phyloP scores from a whole-genome alignment of 148 eudicot species.

The Amaranthus hypochondriacus region DNA sequence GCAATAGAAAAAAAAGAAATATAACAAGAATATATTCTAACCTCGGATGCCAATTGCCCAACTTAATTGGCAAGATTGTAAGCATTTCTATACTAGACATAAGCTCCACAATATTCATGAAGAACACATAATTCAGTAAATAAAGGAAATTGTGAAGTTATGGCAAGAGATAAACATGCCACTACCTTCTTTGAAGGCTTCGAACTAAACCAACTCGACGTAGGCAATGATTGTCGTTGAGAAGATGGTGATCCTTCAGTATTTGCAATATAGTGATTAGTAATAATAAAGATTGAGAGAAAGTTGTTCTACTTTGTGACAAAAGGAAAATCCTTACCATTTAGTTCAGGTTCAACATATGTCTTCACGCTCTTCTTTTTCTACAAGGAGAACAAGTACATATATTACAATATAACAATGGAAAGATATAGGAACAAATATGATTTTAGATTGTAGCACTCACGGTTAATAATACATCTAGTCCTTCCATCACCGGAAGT shows the following conservation, averaged over 20 bases:
- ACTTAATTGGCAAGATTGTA: background rate
- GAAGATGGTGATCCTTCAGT: conserved; percentile 39
- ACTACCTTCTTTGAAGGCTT: conserved; percentile 60
- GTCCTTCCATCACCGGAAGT: conserved; percentile 70
- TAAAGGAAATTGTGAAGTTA: background rate
- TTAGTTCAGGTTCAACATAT: conserved; percentile 42
- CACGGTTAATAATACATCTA: conserved; percentile 52
- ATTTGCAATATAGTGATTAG: conserved; percentile 10
- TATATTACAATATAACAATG: background rate
- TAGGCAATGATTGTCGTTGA: conserved; percentile 27
- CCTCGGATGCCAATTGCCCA: background rate
- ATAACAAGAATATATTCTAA: no score
- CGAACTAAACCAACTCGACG: conserved; percentile 43
- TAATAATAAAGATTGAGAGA: background rate
- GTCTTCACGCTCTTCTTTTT: conserved; percentile 34
- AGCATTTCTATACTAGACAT: background rate
- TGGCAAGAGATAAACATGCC: background rate
- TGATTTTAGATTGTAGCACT: conserved; percentile 22
- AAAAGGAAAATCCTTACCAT: conserved; percentile 45
- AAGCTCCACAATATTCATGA: background rate
- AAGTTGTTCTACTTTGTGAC: background rate
- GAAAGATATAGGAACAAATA: background rate
- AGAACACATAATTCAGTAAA: background rate
- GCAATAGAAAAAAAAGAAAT: no score
- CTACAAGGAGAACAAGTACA: conserved; percentile 15